Evolutionary conservation across 2,329 filamentous ascomycete genomes (phyloP), one percentile per base, ranked within the genome.

Genomic region (Aspergillus udagawae): DNA sequence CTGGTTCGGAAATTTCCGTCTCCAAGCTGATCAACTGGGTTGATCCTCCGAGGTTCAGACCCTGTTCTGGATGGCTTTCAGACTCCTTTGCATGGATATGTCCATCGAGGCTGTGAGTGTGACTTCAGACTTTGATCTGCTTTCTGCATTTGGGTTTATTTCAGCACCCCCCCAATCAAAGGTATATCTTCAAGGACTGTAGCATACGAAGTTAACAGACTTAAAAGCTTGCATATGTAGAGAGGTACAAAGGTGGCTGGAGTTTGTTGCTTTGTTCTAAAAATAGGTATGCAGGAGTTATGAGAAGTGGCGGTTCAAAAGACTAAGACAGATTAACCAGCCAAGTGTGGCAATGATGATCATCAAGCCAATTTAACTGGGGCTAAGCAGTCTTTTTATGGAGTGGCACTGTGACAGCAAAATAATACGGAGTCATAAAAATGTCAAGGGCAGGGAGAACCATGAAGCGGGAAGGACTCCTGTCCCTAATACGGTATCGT

Each of bases 281-380:
- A 47, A 9, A 27, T 47, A 47, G 32, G 12, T 10, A 29, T 3
- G 10, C 3, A 29, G 28, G 5, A 35, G 21, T 5, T 14, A 27
- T 47, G 20, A 47, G 27, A 21, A 47, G 44, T 47, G 44, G 10
- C 20, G 4, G 20, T 45, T 14, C 42, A 10, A 3, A 1, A 45
- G 21, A 21, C 42, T 45, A 45, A 45, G 42, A 45, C 42, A 2
- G 12, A 21, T 23, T 47, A 47, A 25, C 44, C 53, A 58, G 41
- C 53, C 45, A 29, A 25, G 38, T 41, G 49, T 56, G 56, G 56
- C 56, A 56, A 54, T 56, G 56, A 58, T 58, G 50, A 56, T 55
- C 32, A 35, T 32, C 29, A 4, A 32, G 29, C 12, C 29, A 32
- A 14, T 38, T 38, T 12, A 38, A 17, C 32, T 38, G 32, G 32